A percentile compares a stretch with the other conserved stretches of the same genome.
Conservation (phyloP, 2,329 filamentous ascomycete species). For the Pyrenophora teres region DNA sequence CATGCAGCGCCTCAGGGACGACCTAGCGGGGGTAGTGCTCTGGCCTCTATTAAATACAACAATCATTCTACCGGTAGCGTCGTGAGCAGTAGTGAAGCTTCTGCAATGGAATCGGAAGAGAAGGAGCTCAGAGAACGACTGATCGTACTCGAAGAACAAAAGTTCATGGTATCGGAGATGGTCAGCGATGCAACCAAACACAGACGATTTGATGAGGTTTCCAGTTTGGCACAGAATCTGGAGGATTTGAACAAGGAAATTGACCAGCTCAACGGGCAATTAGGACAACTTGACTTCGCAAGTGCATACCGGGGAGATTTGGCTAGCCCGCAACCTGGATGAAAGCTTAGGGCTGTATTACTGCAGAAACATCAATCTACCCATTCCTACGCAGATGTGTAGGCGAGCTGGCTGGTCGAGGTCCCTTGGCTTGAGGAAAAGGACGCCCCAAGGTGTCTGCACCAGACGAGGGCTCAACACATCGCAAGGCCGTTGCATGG, state of each 20-base stretch:
- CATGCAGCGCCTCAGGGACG: constrained; percentile 61
- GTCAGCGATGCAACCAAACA: constrained; percentile 75
- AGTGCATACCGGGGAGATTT: constrained; percentile 51
- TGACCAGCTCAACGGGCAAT: constrained; percentile 65
- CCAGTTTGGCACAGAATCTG: constrained; percentile 75
- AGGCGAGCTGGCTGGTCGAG: neutral
- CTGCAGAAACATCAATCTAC: neutral
- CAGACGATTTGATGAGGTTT: constrained; percentile 83
- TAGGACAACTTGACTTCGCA: constrained; percentile 69
- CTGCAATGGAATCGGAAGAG: constrained; percentile 78
- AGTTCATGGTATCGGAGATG: constrained; percentile 87
- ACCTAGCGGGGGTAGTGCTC: constrained; percentile 48
- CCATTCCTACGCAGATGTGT: neutral
- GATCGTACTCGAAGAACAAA: constrained; percentile 87
- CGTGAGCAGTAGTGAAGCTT: constrained; percentile 62
- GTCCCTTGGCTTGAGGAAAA: neutral
- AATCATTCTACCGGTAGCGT: constrained; percentile 59
- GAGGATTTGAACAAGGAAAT: constrained; percentile 85
- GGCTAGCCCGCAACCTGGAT: constrained; percentile 30
- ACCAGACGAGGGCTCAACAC: neutral
- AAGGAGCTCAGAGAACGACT: constrained; percentile 78
- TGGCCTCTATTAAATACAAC: constrained; percentile 65
- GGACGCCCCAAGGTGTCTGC: neutral
- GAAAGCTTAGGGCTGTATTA: constrained; percentile 7
- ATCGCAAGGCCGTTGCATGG: neutral